Conservation (phyloP, 768 basidiomycete species). For the Calocybe gangraenosa region DNA sequence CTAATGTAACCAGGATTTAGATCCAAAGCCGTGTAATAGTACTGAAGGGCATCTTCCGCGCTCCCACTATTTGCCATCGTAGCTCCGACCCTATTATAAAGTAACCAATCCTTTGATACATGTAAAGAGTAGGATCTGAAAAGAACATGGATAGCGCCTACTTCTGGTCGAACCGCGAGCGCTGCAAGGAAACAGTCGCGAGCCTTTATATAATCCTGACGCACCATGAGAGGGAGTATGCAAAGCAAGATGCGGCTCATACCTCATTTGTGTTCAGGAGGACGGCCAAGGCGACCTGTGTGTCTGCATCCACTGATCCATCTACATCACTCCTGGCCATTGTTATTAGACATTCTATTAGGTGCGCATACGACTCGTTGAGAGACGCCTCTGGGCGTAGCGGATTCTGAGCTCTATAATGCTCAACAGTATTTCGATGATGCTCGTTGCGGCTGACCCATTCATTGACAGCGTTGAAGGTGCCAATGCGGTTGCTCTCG, state of each 20-base stretch:
- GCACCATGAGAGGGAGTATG: slow-evolving; percentile 2
- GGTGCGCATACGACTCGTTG: slow-evolving; percentile 38
- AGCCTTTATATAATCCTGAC: slow-evolving; percentile 85
- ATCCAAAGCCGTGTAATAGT: slow-evolving; percentile 83
- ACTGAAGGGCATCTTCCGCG: slow-evolving; percentile 77
- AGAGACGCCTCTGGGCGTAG: slow-evolving; percentile 24
- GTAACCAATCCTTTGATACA: slow-evolving; percentile 69
- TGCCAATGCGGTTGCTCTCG: slow-evolving; percentile 70
- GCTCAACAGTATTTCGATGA: slow-evolving; percentile 43
- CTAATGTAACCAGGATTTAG: slow-evolving; percentile 89
- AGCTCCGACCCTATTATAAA: slow-evolving; percentile 93
- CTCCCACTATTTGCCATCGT: slow-evolving; percentile 88
- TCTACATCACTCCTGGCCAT: slow-evolving; percentile 64
- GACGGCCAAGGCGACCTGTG: slow-evolving; percentile 92
- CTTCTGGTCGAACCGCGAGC: slow-evolving; percentile 81
- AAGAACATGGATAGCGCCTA: slow-evolving; percentile 28
- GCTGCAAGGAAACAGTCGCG: slow-evolving; percentile 93
- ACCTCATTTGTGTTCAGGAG: slow-evolving; percentile 92
- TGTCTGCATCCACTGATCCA: slow-evolving; percentile 81
- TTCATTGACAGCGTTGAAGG: slow-evolving; percentile 75
- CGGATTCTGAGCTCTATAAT: slow-evolving; percentile 31
- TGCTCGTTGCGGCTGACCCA: slow-evolving; percentile 73
- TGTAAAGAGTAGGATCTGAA: slow-evolving; percentile 4
- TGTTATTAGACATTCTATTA: slow-evolving; percentile 76
- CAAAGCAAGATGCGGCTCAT: slow-evolving; percentile 7